These are phyloP conservation scores for Coemansia sp. DNA, from an alignment of 192 early-diverging fungal species.

Conservation along the genomic window DNA sequence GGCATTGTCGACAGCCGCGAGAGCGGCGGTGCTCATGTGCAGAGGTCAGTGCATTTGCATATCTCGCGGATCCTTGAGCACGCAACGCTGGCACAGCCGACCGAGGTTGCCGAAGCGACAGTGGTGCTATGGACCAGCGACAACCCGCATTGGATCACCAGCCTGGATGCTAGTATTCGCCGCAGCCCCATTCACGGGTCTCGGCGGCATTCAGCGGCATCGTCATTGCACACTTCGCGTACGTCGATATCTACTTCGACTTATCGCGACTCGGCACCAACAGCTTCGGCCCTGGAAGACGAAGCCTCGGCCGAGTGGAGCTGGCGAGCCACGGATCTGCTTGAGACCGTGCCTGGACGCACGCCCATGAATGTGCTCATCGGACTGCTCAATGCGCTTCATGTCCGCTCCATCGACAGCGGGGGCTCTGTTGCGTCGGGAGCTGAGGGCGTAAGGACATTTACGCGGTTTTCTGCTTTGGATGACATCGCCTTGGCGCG, in stretches of 20 bases:
- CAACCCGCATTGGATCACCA: constrained; percentile 44
- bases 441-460: background rate
- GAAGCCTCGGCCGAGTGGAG: constrained; percentile 41
- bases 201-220: constrained; percentile 25
- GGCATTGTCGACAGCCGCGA: constrained; percentile 11
- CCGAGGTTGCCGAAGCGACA: constrained; percentile 33
- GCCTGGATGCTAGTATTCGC: constrained; percentile 11
- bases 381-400: constrained; percentile 29
- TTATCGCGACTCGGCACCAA: background rate
- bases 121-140: constrained; percentile 38
- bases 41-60: constrained; percentile 17
- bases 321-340: constrained; percentile 37
- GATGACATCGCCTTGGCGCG: constrained; percentile 31
- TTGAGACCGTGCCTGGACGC: constrained; percentile 37
- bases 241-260: background rate
- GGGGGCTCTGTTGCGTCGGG: background rate
- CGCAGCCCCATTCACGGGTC: background rate
- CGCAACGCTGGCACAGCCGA: constrained; percentile 18
- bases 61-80: constrained; percentile 31
- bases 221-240: constrained; percentile 20
- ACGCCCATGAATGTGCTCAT: constrained; percentile 22
- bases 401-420: constrained; percentile 15
- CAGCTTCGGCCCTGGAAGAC: background rate
- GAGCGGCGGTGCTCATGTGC: constrained; percentile 4
- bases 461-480: constrained; percentile 10